phyloP scores from a whole-genome alignment of 1,139 yeast genomes.

The Yamadazyma atmosphaerica region DNA sequence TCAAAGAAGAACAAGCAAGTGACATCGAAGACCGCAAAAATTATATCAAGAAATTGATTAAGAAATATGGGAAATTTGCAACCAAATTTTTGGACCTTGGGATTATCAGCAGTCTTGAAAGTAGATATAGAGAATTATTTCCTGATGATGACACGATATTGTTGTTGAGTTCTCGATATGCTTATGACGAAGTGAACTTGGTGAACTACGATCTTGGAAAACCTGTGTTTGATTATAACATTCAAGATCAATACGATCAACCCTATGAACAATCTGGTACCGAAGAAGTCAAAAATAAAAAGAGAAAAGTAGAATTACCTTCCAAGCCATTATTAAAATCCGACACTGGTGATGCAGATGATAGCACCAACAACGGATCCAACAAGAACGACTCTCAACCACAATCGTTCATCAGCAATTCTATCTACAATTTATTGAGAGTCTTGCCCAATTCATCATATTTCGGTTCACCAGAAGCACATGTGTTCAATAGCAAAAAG shows the following conservation, averaged over 20 bases:
- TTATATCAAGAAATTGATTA: slow-evolving; percentile 24
- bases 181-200: slow-evolving; percentile 41
- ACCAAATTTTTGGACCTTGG: slow-evolving; percentile 62
- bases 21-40: slow-evolving; percentile 24
- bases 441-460: slow-evolving; percentile 53
- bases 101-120: slow-evolving; percentile 66
- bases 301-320: slow-evolving; percentile 19
- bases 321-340: slow-evolving; percentile 11
- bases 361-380: slow-evolving; percentile 2
- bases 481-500: slow-evolving; percentile 40
- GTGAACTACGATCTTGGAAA: slow-evolving; percentile 47
- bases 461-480: slow-evolving; percentile 42
- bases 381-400: slow-evolving; percentile 4
- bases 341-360: slow-evolving; percentile 10
- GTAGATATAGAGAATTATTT: slow-evolving; percentile 64
- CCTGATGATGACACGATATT: slow-evolving; percentile 55
- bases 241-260: slow-evolving; percentile 6
- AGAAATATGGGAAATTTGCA: slow-evolving; percentile 30
- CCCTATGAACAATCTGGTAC: slow-evolving; percentile 20
- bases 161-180: slow-evolving; percentile 47
- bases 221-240: slow-evolving; percentile 8
- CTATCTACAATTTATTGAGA: slow-evolving; percentile 52
- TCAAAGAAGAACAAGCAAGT: slow-evolving; percentile 24
- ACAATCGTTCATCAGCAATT: slow-evolving; percentile 48
- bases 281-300: slow-evolving; percentile 20